Evolutionary conservation across 352 stramenopile genomes (phyloP), one percentile per base, ranked within the genome.

Genomic region (Phytopythium aichiense): DNA sequence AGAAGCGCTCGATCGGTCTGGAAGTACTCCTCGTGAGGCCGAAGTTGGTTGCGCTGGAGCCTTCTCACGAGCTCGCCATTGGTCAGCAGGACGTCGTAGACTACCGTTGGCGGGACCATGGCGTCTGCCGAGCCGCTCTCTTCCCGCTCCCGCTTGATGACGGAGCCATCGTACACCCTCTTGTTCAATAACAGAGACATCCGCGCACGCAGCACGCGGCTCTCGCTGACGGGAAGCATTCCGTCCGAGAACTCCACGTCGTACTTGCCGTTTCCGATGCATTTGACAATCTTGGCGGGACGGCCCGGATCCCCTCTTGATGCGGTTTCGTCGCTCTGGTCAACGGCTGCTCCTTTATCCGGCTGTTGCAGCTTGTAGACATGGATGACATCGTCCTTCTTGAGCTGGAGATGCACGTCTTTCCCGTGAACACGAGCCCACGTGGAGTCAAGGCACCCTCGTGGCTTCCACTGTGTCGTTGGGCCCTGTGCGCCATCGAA

Each of bases 361-460:
- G 37, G 42, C 30, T 4, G 72, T 20, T 25, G 79, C 77, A 28
- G 58, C 56, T 9, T 23, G 48, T 42, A 52, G 2, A 89, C 75
- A 9, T 61, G 49, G 2, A 90, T 77, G 22, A 75, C 75, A 37
- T 89, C 80, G 42, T 88, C 74, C 53, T 67, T 73, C 25, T 49
- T 59, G 3, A 90, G 42, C 31, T 84, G 76, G 0, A 61, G 46
- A 38, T 63, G 51, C 5, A 89, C 28, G 18, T 76, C 58, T 6
- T 46, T 48, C 6, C 72, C 72, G 2, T 65, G 35, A 7, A 84
- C 64, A 0, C 69, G 52, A 7, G 33, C 54, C n/a, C 76, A 67
- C n/a, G 67, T 72, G 15, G 73, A 69, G 48, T 81, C 72, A 4
- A 89, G 68, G 22, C 65, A 72, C 12, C 70, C 63, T 22, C 70